Conservation (phyloP, 495 filamentous ascomycete species). For the Cairneyella variabilis region DNA sequence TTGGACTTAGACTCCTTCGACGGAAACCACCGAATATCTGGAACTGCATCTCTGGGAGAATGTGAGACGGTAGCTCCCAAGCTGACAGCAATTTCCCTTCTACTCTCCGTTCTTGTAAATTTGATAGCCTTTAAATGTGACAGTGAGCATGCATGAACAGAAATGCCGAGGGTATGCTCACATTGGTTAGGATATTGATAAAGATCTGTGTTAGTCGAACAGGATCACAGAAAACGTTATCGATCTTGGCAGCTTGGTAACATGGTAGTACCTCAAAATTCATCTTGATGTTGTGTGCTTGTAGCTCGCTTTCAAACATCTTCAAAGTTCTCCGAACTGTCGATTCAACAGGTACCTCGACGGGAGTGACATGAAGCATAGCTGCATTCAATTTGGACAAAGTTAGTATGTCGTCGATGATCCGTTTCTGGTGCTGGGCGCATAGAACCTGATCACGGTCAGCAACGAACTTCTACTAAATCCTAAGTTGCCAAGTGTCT, state of each 20-base stretch:
- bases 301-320: constrained; percentile 57
- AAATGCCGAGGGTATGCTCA: neutral
- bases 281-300: constrained; percentile 50
- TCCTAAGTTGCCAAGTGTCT: no score
- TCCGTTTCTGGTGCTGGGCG: constrained; percentile 73
- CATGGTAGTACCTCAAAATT: constrained; percentile 47
- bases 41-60: constrained; percentile 29
- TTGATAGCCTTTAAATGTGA: constrained; percentile 57
- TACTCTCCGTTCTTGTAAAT: constrained; percentile 53
- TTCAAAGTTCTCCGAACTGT: constrained; percentile 65
- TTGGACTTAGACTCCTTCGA: constrained; percentile 30
- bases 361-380: constrained; percentile 69
- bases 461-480: no score
- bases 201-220: constrained; percentile 72
- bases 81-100: constrained; percentile 33
- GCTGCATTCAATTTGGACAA: constrained; percentile 81
- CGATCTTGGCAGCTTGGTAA: constrained; percentile 46
- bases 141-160: neutral
- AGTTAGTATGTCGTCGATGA: constrained; percentile 68
- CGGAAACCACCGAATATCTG: constrained; percentile 21
- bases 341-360: constrained; percentile 61
- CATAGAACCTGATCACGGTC: no score
- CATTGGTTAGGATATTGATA: constrained; percentile 71
- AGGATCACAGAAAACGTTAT: constrained; percentile 74
- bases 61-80: constrained; percentile 46